Conservation (phyloP, 805 yeast genomes). For the Yamadazyma nakazawae region DNA sequence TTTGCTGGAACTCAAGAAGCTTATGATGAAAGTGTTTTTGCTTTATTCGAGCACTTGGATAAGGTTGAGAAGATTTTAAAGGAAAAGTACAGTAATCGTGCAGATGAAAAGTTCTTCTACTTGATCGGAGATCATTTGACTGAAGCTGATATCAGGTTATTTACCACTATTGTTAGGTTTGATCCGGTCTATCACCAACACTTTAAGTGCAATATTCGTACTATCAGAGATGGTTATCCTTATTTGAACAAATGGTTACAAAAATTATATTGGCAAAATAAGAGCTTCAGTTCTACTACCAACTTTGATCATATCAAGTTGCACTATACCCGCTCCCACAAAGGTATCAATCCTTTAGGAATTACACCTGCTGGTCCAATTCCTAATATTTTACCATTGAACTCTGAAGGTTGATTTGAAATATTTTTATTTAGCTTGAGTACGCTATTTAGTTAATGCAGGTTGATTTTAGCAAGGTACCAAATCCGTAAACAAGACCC, state of each 20-base stretch:
- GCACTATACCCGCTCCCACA: slow-evolving; percentile 87
- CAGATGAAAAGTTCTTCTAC: slow-evolving; percentile 24
- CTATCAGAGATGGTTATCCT: slow-evolving; percentile 80
- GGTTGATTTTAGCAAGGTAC: neutral
- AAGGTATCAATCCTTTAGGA: slow-evolving; percentile 72
- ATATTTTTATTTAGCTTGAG: neutral
- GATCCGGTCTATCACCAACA: slow-evolving; percentile 94
- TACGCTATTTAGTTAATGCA: neutral
- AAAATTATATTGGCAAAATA: slow-evolving; percentile 74
- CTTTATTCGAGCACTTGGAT: slow-evolving; percentile 65
- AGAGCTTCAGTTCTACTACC: slow-evolving; percentile 75
- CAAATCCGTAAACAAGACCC: neutral
- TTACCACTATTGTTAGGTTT: slow-evolving; percentile 83
- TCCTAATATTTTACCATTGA: slow-evolving; percentile 55
- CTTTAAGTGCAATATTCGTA: slow-evolving; percentile 85
- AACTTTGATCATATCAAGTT: slow-evolving; percentile 85
- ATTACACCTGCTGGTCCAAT: slow-evolving; percentile 89
- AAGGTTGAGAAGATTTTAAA: slow-evolving; percentile 61
- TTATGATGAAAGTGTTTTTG: slow-evolving; percentile 64
- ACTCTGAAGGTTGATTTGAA: too few relatives aligned
- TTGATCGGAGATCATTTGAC: slow-evolving; percentile 67
- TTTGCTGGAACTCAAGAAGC: slow-evolving; percentile 83
- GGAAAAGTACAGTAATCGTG: slow-evolving; percentile 34
- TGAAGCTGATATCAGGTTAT: slow-evolving; percentile 87
- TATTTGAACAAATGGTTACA: slow-evolving; percentile 74